These are phyloP conservation scores for Emiliania huxleyi DNA, from an alignment of 78 protist species.

Conservation along the genomic window DNA sequence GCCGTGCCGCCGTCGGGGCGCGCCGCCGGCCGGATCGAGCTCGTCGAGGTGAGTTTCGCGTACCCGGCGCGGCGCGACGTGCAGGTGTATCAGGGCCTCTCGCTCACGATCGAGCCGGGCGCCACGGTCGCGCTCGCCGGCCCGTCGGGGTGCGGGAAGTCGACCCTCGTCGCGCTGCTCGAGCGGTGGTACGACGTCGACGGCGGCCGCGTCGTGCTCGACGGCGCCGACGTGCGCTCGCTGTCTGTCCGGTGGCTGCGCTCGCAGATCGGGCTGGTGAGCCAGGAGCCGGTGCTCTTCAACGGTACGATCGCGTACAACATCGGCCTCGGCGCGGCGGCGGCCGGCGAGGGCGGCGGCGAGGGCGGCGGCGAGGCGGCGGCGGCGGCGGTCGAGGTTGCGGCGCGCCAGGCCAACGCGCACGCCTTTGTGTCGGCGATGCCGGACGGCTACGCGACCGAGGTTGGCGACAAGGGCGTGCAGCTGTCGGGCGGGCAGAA, in stretches of 20 bases:
- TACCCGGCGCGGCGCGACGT: constrained; percentile 63
- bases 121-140: constrained; percentile 82
- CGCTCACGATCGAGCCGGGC: constrained; percentile 62
- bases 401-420: no score
- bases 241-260: constrained; percentile 33
- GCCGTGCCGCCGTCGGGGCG: no score
- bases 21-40: not conserved
- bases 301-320: not conserved
- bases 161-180: not conserved
- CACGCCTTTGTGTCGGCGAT: constrained; percentile 72
- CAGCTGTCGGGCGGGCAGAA: no score
- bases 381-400: no score
- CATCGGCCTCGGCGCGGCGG: not conserved
- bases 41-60: constrained; percentile 48
- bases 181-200: constrained; percentile 58
- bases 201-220: constrained; percentile 76
- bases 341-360: no score
- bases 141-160: constrained; percentile 74
- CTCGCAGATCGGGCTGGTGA: constrained; percentile 62
- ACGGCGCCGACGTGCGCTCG: constrained; percentile 58
- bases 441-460: constrained; percentile 72
- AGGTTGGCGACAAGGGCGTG: constrained; percentile 84
- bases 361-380: no score
- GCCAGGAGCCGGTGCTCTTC: constrained; percentile 51
- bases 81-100: constrained; percentile 51